Evolutionary conservation across 2,329 filamentous ascomycete species (phyloP).

Genomic region (Colletotrichum simmondsii): DNA sequence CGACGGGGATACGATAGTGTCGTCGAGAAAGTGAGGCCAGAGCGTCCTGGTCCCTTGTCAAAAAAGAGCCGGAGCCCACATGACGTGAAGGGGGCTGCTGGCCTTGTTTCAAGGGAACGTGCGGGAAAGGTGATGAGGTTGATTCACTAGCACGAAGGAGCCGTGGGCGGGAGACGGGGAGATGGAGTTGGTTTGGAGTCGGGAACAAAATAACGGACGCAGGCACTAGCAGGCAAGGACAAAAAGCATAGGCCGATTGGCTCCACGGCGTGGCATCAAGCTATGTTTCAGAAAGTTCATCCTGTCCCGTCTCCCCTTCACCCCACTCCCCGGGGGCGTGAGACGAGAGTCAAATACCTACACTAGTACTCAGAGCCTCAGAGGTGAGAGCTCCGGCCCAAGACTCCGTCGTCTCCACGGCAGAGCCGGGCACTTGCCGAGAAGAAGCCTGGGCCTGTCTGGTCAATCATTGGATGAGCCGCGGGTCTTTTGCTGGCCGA

Average conservation of each 20-base stretch:
- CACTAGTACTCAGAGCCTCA: too few species aligned
- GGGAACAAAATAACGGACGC: not conserved
- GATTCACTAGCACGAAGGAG: not conserved
- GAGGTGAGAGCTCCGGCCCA: conserved; percentile 5
- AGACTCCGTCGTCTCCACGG: conserved; percentile 6
- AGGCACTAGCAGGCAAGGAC: not conserved
- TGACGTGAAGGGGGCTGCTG: conserved; percentile 5
- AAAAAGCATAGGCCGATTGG: conserved; percentile 20
- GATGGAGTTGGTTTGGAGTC: not conserved
- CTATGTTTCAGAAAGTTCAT: conserved; percentile 26
- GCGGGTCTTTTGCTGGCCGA: not conserved
- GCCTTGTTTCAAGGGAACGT: conserved; percentile 30
- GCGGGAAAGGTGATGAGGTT: conserved; percentile 4
- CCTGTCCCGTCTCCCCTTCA: not conserved
- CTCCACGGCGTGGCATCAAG: conserved; percentile 6
- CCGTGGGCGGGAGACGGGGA: not conserved
- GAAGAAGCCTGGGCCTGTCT: not conserved
- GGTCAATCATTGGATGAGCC: not conserved
- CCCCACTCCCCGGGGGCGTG: not conserved
- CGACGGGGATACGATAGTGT: not conserved
- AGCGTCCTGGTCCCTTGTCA: not conserved
- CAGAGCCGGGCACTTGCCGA: conserved; percentile 7
- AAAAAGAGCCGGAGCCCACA: not conserved
- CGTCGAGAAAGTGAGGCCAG: not conserved
- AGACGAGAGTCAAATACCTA: not conserved